Evolutionary conservation across 305 asterid genomes (phyloP).

Genomic region (Solanum hybrid): DNA sequence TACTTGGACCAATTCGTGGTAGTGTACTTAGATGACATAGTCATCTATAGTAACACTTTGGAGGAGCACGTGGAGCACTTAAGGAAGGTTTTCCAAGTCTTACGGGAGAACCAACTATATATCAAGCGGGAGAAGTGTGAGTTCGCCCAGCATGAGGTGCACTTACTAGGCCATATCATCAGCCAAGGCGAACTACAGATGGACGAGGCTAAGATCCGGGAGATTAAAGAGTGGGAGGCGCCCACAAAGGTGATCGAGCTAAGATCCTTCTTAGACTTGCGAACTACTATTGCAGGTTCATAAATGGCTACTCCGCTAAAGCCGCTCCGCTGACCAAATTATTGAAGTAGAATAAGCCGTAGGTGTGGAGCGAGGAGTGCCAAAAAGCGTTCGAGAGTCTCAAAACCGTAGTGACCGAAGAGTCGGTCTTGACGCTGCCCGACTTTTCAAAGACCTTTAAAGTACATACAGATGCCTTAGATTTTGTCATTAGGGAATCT

Average conservation of each 20-base stretch:
- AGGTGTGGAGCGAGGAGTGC: neutral
- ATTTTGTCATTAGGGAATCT: neutral
- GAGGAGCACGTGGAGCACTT: no score
- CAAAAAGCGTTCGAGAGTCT: neutral
- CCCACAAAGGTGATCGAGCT: neutral
- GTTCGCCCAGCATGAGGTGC: neutral
- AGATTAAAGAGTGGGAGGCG: neutral
- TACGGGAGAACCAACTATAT: neutral
- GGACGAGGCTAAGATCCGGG: neutral
- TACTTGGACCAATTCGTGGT: no score
- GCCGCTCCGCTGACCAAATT: neutral
- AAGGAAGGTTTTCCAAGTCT: no score
- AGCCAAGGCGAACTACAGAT: neutral
- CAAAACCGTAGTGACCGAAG: no score
- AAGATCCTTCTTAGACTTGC: neutral
- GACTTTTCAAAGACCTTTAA: no score
- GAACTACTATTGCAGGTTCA: neutral
- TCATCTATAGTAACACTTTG: no score
- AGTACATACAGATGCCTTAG: neutral
- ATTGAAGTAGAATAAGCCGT: neutral
- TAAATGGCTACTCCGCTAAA: neutral
- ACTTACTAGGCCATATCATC: neutral
- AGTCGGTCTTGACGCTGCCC: neutral
- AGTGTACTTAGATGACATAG: no score
- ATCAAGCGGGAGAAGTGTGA: neutral